Conservation (phyloP, 73 alveolate genomes). For the Effrenium voratum region DNA sequence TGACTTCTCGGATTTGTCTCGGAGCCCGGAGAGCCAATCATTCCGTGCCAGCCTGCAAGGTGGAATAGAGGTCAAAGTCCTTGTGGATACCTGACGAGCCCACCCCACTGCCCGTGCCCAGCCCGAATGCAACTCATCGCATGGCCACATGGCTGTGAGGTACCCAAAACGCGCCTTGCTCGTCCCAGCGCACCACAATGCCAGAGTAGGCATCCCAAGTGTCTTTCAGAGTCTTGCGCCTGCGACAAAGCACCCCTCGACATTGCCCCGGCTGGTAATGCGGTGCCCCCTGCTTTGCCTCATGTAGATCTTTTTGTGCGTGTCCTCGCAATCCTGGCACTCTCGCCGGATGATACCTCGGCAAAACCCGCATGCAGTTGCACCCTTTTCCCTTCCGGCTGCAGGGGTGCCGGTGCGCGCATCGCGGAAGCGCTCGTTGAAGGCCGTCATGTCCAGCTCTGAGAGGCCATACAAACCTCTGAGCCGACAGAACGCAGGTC, state of each 20-base stretch:
- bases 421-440: constrained; percentile 12
- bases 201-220: constrained; percentile 21
- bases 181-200: background rate
- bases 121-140: no score
- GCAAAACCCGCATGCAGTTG: background rate
- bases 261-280: background rate
- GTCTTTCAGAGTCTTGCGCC: background rate
- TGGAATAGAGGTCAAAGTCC: constrained; percentile 2
- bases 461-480: background rate
- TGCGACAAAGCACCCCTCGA: background rate
- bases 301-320: constrained; percentile 23
- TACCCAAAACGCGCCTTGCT: background rate
- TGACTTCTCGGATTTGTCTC: background rate
- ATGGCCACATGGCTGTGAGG: no score
- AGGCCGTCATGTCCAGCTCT: background rate
- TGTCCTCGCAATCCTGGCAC: constrained; percentile 16
- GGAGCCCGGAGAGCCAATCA: background rate
- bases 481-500: background rate
- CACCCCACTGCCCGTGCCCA: background rate
- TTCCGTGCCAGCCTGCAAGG: background rate
- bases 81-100: background rate
- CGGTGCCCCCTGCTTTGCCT: background rate
- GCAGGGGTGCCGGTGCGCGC: constrained; percentile 6
- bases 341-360: constrained; percentile 6
- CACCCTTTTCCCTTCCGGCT: background rate